phyloP scores from a whole-genome alignment of 2,329 filamentous ascomycete genomes.

The Talaromyces sp. region DNA sequence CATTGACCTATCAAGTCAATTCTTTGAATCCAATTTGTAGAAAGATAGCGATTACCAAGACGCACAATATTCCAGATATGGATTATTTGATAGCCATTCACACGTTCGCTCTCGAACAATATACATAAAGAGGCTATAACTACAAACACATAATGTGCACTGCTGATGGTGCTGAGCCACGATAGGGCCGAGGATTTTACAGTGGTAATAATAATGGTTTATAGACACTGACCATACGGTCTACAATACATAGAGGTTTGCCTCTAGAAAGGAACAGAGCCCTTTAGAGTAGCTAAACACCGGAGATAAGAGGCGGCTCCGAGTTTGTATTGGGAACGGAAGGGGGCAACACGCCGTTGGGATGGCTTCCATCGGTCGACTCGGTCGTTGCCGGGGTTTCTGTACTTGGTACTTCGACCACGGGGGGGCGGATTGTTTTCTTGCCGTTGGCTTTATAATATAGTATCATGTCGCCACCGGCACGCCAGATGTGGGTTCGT shows the following conservation, averaged over 20 bases:
- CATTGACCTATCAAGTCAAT: background rate
- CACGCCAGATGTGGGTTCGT: constrained; percentile 88
- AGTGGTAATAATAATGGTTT: background rate
- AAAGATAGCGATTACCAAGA: background rate
- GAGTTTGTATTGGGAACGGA: constrained; percentile 4
- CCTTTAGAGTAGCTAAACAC: background rate
- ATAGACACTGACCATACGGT: background rate
- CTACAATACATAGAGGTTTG: background rate
- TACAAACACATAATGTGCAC: background rate
- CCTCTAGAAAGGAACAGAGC: background rate
- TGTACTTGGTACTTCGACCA: background rate
- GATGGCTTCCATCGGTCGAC: constrained; percentile 1
- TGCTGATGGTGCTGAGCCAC: background rate
- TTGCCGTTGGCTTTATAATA: constrained; percentile 90
- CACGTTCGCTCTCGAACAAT: background rate
- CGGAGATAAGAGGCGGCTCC: background rate
- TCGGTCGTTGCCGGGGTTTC: background rate
- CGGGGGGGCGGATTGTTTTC: constrained; percentile 46
- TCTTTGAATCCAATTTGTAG: background rate
- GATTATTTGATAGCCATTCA: background rate
- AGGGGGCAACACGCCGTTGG: background rate
- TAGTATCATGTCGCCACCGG: constrained; percentile 85
- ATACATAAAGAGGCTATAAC: background rate
- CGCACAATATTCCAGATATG: background rate
- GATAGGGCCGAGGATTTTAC: background rate